Conservation (phyloP, 331 rosid genomes). For the Quercus phellos region DNA sequence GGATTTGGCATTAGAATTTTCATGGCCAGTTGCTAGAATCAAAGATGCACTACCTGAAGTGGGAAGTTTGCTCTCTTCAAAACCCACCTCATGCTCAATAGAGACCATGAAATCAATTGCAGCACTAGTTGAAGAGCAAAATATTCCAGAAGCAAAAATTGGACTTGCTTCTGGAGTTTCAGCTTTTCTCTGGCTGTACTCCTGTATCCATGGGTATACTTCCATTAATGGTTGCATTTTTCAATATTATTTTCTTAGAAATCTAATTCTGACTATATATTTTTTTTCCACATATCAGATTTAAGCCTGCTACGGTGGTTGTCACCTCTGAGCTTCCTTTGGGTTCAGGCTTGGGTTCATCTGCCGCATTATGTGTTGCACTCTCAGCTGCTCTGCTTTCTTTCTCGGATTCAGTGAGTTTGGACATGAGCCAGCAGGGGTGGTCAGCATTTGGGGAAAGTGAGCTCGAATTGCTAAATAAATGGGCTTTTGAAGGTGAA, state of each 20-base stretch:
- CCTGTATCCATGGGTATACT: slow-evolving; percentile 71
- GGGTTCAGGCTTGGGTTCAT: slow-evolving; percentile 94
- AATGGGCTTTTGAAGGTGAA: slow-evolving; percentile 99
- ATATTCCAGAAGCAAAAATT: slow-evolving; percentile 60
- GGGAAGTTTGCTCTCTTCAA: slow-evolving; percentile 31
- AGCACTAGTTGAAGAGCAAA: slow-evolving; percentile 55
- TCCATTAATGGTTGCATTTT: not conserved
- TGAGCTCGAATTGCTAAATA: slow-evolving; percentile 71
- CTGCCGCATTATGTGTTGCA: slow-evolving; percentile 80
- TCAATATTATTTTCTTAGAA: not conserved
- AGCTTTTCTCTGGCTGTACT: slow-evolving; percentile 85
- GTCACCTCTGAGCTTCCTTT: slow-evolving; percentile 82
- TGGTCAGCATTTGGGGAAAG: slow-evolving; percentile 59
- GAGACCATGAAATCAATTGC: slow-evolving; percentile 56
- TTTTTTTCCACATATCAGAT: slow-evolving; percentile 37
- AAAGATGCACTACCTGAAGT: slow-evolving; percentile 45
- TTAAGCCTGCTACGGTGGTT: slow-evolving; percentile 77
- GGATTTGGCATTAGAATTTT: slow-evolving; percentile 65
- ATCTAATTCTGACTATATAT: slow-evolving; percentile 7
- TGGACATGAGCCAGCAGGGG: slow-evolving; percentile 53
- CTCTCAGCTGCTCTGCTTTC: slow-evolving; percentile 70
- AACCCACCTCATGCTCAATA: slow-evolving; percentile 56
- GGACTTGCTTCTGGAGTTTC: slow-evolving; percentile 74
- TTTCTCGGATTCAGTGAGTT: slow-evolving; percentile 48
- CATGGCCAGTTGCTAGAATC: slow-evolving; percentile 66